Conservation (phyloP, 352 stramenopile genomes). For the Globisporangium solare region DNA sequence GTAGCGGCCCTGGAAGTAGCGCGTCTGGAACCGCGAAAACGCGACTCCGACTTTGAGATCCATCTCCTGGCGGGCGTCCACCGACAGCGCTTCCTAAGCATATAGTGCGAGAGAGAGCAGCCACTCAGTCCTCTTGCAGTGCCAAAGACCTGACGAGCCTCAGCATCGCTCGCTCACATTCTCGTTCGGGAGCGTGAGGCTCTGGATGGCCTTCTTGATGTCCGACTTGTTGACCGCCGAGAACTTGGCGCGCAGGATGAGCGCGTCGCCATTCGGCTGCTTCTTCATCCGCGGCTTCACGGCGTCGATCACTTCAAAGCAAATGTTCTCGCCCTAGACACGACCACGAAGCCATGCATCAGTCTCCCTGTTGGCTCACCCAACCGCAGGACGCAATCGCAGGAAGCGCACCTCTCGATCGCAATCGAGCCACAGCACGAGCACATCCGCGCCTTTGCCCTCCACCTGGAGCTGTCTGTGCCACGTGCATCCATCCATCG, state of each 20-base stretch:
- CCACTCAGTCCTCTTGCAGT: no score
- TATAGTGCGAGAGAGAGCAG: neutral
- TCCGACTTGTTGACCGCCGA: constrained; percentile 69
- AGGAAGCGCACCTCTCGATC: constrained; percentile 60
- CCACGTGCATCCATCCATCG: no score
- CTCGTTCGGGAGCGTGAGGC: constrained; percentile 57
- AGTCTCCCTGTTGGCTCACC: no score
- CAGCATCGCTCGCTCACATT: constrained; percentile 13
- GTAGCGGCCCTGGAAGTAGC: constrained; percentile 90
- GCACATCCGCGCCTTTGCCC: constrained; percentile 34
- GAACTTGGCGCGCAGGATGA: constrained; percentile 73
- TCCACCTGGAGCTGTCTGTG: constrained; percentile 34
- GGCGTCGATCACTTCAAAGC: constrained; percentile 87
- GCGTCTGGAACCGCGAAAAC: constrained; percentile 86
- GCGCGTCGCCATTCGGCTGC: constrained; percentile 32
- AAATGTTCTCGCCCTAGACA: constrained; percentile 83
- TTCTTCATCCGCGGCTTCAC: constrained; percentile 66
- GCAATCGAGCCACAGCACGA: constrained; percentile 92
- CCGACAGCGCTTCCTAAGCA: constrained; percentile 52
- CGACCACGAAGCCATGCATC: no score
- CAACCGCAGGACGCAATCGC: no score
- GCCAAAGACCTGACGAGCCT: no score
- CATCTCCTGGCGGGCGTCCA: constrained; percentile 88
- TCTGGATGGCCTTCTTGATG: constrained; percentile 61
- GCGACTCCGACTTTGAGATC: constrained; percentile 88